These are phyloP conservation scores for Wickerhamiella kazuoi DNA, from an alignment of 805 yeast genomes.

Conservation along the genomic window DNA sequence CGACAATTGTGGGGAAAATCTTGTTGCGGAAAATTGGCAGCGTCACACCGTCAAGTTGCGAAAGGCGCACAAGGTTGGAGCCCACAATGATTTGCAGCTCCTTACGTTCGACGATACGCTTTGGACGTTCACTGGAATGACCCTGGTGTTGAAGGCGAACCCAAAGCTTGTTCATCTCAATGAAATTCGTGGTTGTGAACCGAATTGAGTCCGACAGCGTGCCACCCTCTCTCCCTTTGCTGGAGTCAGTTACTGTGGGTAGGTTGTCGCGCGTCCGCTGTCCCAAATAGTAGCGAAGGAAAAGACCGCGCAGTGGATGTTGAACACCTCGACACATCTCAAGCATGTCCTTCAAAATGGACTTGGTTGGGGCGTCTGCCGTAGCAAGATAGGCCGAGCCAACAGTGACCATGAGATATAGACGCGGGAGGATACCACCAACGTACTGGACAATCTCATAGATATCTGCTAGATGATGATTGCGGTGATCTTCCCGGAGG, in stretches of 20 bases:
- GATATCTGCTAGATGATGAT: slow-evolving; percentile 65
- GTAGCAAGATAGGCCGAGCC: slow-evolving; percentile 76
- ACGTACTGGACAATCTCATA: slow-evolving; percentile 92
- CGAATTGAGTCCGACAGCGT: slow-evolving; percentile 50
- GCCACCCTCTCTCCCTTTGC: background rate
- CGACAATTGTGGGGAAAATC: slow-evolving; percentile 64
- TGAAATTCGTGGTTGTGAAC: slow-evolving; percentile 69
- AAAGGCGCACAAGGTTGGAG: slow-evolving; percentile 71
- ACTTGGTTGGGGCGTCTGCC: slow-evolving; percentile 62
- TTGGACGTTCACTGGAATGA: slow-evolving; percentile 60
- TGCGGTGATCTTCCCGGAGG: slow-evolving; percentile 48
- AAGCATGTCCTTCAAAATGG: slow-evolving; percentile 85
- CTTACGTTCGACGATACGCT: slow-evolving; percentile 61
- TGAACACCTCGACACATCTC: slow-evolving; percentile 97
- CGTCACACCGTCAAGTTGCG: slow-evolving; percentile 63
- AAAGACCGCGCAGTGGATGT: slow-evolving; percentile 83
- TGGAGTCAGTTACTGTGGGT: slow-evolving; percentile 22
- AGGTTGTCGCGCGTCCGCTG: slow-evolving; percentile 61
- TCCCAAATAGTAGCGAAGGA: slow-evolving; percentile 71
- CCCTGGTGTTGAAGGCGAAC: slow-evolving; percentile 94
- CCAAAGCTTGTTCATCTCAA: slow-evolving; percentile 97
- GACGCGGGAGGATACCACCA: slow-evolving; percentile 73
- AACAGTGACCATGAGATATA: slow-evolving; percentile 87
- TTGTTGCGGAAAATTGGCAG: slow-evolving; percentile 26
- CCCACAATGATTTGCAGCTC: slow-evolving; percentile 88